Evolutionary conservation across 306 rosid genomes (phyloP).

Genomic region (Betula pendula): DNA sequence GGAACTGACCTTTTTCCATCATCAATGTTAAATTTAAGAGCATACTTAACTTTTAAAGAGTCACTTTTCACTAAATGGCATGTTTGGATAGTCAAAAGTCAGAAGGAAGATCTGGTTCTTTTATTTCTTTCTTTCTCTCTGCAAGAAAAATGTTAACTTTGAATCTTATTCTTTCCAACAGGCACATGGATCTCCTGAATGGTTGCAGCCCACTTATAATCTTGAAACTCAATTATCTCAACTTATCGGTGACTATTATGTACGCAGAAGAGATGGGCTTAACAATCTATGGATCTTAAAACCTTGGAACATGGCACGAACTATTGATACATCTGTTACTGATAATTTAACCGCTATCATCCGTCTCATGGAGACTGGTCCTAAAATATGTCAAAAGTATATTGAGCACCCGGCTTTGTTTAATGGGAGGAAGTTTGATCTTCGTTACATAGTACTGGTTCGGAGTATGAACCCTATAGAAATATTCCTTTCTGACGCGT

Average conservation of each 20-base stretch:
- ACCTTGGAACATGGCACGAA: constrained; percentile 99
- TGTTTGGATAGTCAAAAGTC: constrained; percentile 2
- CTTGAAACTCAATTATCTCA: constrained; percentile 81
- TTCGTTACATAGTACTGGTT: constrained; percentile 80
- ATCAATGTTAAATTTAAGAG: constrained; percentile 11
- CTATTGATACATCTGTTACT: constrained; percentile 90
- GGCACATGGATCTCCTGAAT: constrained; percentile 84
- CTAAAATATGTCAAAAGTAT: constrained; percentile 95
- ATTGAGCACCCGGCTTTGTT: constrained; percentile 88
- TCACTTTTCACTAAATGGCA: constrained; percentile 8
- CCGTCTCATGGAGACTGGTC: constrained; percentile 96
- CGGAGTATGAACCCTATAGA: constrained; percentile 83
- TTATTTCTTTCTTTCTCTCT: background rate
- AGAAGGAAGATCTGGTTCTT: background rate
- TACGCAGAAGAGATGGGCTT: constrained; percentile 66
- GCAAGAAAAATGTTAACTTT: background rate
- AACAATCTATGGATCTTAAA: constrained; percentile 88
- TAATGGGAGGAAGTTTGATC: constrained; percentile 84
- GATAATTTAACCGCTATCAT: constrained; percentile 75
- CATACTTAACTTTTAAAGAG: constrained; percentile 11
- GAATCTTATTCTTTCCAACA: constrained; percentile 26
- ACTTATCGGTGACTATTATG: constrained; percentile 77
- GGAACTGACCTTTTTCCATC: constrained; percentile 7
- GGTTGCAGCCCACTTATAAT: constrained; percentile 96
- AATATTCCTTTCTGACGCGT: constrained; percentile 75